Evolutionary conservation across 176 grass and related monocot species (phyloP), one percentile per base, ranked within the genome.

Genomic region (Themeda triandra): DNA sequence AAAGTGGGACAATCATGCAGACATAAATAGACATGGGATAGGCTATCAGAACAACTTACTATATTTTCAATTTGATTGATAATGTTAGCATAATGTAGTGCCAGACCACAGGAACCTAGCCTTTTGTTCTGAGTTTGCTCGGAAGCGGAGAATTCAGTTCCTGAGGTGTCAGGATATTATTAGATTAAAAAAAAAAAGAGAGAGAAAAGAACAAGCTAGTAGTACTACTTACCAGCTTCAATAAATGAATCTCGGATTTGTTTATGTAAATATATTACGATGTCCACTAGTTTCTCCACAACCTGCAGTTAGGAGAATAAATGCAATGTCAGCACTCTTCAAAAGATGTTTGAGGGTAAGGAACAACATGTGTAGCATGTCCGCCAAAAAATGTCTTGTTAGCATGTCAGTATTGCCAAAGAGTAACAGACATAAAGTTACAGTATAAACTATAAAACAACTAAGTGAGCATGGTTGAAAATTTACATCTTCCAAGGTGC

Each of bases 11-110:
- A 82, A 82, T 46, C 23, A 25, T 71, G 21, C 21, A 76, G 4
- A 41, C 9, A 73, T 1, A 46, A 68, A 11, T 74, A 73, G 45
- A 73, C 2, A 78, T 45, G 3, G 35, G 17, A 40, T 84, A 37
- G 36, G 13, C 60, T 29, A 0, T 72, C 63, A 80, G 60, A 84
- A 71, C 67, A 82, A 92, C 96, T 98, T 93, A 98, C 96, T 75
- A 98, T 95, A 32, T 92, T 98, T 78, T 98, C 93, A 85, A 98
- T 98, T 75, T 98, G 96, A 39, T 95, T 98, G 81, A 98, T 92
- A 48, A 98, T 91, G 75, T 98, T 98, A 63, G 96, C 96, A 85
- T 98, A 98, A 89, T 98, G 96, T 73, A 98, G 85, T 78, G 96
- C 89, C 42, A 98, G 87, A 90, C 96, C 96, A 53, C 87, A 94